Evolutionary conservation across 2,329 filamentous ascomycete species (phyloP).

Genomic region (Podosphaera xanthii): DNA sequence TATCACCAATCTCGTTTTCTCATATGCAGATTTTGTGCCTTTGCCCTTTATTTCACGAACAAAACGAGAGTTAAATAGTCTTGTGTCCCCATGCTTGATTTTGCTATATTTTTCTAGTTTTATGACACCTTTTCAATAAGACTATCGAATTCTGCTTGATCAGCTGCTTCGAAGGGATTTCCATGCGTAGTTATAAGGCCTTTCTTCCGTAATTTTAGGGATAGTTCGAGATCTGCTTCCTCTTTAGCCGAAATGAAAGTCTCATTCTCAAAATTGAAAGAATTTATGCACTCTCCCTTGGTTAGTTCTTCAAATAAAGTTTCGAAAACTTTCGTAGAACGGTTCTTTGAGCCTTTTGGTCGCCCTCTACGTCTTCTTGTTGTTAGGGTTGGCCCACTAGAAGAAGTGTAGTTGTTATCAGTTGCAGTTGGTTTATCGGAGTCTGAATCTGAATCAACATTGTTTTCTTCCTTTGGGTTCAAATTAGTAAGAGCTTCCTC

Average conservation of each 20-base stretch:
- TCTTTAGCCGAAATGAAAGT: background rate
- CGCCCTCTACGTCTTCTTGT: background rate
- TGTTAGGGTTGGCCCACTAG: background rate
- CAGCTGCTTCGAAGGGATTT: background rate
- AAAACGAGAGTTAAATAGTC: background rate
- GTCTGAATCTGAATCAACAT: background rate
- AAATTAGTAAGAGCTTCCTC: background rate
- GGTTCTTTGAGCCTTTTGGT: background rate
- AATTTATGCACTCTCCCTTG: background rate
- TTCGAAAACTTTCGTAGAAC: background rate
- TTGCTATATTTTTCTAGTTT: background rate
- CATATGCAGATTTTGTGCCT: background rate
- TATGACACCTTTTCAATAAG: background rate
- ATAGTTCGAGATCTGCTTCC: no score
- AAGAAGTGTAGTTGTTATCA: background rate
- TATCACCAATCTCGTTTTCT: background rate
- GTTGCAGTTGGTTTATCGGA: background rate
- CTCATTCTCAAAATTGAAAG: background rate
- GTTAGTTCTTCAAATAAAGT: background rate
- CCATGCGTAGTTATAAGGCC: background rate
- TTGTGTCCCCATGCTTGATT: background rate
- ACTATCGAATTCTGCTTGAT: background rate
- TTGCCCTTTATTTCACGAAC: background rate
- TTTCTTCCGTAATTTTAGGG: no score
- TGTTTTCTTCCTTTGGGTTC: background rate